Percentiles rank a stretch among this genome's conserved stretches.
Evolutionary conservation across 179 eudicot species (phyloP).

Genomic region (Camellia oleifera): DNA sequence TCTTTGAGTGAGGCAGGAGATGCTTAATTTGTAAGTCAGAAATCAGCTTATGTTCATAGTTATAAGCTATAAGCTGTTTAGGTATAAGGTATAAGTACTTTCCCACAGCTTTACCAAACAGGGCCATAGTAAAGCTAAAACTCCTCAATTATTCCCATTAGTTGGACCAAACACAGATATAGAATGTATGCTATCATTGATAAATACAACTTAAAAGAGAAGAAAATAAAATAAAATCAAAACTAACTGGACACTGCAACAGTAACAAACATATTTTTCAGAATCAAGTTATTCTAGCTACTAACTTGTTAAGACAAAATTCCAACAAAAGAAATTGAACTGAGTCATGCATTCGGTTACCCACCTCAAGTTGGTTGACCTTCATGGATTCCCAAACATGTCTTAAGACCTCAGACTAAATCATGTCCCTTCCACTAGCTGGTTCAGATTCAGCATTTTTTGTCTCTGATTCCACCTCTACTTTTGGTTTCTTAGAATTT

Average conservation of each 20-base stretch:
- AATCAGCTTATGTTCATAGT: too few species aligned
- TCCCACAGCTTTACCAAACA: too few species aligned
- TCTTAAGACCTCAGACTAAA: constrained; percentile 61
- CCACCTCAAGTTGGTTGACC: constrained; percentile 76
- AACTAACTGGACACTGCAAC: background rate
- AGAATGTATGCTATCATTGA: background rate
- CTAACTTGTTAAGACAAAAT: background rate
- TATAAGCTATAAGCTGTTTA: too few species aligned
- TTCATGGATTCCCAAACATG: constrained; percentile 76
- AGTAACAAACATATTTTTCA: background rate
- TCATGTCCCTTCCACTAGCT: constrained; percentile 67
- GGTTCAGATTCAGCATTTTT: constrained; percentile 45
- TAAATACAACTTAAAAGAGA: too few species aligned
- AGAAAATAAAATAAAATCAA: background rate
- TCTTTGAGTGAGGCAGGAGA: too few species aligned
- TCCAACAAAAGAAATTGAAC: background rate
- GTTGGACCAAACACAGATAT: too few species aligned
- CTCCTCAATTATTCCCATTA: too few species aligned
- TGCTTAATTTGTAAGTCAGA: too few species aligned
- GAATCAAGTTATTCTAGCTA: background rate
- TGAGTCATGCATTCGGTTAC: constrained; percentile 17
- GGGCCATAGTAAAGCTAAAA: too few species aligned
- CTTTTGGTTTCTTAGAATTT: constrained; percentile 61
- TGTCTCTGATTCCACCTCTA: constrained; percentile 46
- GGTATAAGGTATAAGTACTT: too few species aligned